Conservation (phyloP, 164 flowering plant species). For the Aristolochia fimbriata region DNA sequence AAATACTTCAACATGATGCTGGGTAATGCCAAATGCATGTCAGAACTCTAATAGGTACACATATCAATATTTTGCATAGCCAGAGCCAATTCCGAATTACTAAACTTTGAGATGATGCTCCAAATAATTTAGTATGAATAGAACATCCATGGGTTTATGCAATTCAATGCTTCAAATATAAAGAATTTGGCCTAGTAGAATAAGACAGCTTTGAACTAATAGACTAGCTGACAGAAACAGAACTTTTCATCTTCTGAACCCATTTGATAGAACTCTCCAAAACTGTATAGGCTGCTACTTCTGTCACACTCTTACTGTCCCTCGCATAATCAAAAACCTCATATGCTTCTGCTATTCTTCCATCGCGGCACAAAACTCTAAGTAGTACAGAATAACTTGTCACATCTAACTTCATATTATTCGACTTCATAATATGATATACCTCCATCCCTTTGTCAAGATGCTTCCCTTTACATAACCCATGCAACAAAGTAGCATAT, state of each 20-base stretch:
- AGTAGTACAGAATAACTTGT: constrained; percentile 66
- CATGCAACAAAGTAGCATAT: constrained; percentile 75
- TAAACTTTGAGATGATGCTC: no score
- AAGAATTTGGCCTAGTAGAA: no score
- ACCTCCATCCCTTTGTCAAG: constrained; percentile 56
- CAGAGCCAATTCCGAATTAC: no score
- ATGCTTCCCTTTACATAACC: constrained; percentile 60
- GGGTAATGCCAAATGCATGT: no score
- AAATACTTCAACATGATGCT: no score
- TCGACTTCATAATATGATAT: constrained; percentile 49
- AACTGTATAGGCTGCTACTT: constrained; percentile 56
- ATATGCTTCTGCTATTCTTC: constrained; percentile 72
- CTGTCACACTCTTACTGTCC: constrained; percentile 70
- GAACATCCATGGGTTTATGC: no score
- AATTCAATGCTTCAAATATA: no score
- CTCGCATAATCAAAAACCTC: constrained; percentile 82
- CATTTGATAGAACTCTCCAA: constrained; percentile 60
- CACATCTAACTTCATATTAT: constrained; percentile 57
- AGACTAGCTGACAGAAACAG: no score
- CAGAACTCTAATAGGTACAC: no score
- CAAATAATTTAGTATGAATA: no score
- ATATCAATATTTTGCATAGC: no score
- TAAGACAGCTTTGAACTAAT: constrained; percentile 13
- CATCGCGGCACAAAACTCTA: constrained; percentile 61
- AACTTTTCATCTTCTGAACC: constrained; percentile 45